These are phyloP conservation scores for Lepiota venenata DNA, from an alignment of 768 basidiomycete genomes.

Conservation along the genomic window DNA sequence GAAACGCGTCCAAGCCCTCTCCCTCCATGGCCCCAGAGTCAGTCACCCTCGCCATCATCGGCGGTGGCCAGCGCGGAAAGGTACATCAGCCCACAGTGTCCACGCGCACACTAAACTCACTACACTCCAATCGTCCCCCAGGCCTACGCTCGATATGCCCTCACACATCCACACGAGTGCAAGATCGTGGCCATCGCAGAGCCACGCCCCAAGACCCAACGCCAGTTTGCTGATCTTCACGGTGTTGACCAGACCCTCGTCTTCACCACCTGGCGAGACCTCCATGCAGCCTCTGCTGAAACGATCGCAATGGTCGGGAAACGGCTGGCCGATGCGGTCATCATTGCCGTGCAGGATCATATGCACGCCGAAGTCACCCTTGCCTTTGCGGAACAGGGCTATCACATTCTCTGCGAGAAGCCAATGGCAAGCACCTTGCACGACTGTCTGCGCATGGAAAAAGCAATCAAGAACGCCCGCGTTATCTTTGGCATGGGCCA, in stretches of 20 bases:
- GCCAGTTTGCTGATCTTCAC: conserved; percentile 53
- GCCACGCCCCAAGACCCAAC: conserved; percentile 65
- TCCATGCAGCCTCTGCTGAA: conserved; percentile 65
- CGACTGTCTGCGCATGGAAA: conserved; percentile 75
- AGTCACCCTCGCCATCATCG: conserved; percentile 73
- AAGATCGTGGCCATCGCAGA: conserved; percentile 86
- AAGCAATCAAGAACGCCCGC: conserved; percentile 62
- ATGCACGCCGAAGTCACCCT: conserved; percentile 73
- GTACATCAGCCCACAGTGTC: no score
- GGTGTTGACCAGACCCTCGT: conserved; percentile 64
- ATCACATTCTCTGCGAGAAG: conserved; percentile 91
- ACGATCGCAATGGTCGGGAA: conserved; percentile 60
- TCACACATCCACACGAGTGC: conserved; percentile 56
- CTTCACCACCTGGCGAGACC: conserved; percentile 69
- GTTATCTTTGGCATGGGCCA: conserved; percentile 87
- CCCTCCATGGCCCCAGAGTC: conserved; percentile 25
- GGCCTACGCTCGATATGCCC: conserved; percentile 64
- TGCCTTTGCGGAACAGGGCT: conserved; percentile 78
- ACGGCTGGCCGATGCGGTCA: conserved; percentile 77
- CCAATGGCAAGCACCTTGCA: conserved; percentile 79
- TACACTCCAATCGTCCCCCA: conserved; percentile 22
- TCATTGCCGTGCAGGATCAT: conserved; percentile 78
- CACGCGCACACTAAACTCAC: no score
- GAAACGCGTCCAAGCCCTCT: conserved; percentile 23
- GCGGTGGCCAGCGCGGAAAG: conserved; percentile 81